Evolutionary conservation across 2,329 filamentous ascomycete species (phyloP).

Genomic region (Akanthomyces dipterigenus): DNA sequence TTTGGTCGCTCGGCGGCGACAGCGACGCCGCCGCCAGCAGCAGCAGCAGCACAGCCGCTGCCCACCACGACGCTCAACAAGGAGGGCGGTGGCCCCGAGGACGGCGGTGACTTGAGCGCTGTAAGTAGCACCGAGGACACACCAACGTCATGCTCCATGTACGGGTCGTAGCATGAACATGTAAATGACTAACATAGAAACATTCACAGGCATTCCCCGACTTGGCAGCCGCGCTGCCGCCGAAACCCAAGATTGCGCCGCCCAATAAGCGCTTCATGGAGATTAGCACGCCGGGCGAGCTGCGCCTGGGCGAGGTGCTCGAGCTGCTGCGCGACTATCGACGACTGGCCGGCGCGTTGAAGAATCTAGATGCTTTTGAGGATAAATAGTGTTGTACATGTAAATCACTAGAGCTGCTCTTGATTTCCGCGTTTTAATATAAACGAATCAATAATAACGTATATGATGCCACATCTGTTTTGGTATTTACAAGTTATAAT

Average conservation of each 20-base stretch:
- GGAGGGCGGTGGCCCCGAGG: constrained; percentile 29
- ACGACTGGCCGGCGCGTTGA: constrained; percentile 58
- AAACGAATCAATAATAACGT: background rate
- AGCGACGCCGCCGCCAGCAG: constrained; percentile 29
- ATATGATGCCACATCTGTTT: background rate
- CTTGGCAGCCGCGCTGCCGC: constrained; percentile 46
- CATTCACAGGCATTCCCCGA: constrained; percentile 49
- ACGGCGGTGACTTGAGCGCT: constrained; percentile 51
- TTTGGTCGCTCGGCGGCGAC: constrained; percentile 53
- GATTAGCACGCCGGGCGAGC: constrained; percentile 60
- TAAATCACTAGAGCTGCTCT: background rate
- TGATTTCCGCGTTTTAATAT: background rate
- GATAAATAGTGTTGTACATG: constrained; percentile 23
- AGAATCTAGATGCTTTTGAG: constrained; percentile 55
- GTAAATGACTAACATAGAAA: background rate
- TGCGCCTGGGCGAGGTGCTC: constrained; percentile 66
- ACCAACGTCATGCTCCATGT: no score
- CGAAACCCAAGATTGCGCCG: constrained; percentile 54
- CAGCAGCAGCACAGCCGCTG: no score
- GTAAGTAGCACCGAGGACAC: no score
- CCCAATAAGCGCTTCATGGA: constrained; percentile 70
- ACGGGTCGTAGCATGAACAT: no score
- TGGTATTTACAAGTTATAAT: background rate
- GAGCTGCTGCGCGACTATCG: constrained; percentile 69
- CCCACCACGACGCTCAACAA: no score